These are phyloP conservation scores for Fusarium nygamai DNA, from an alignment of 2,329 filamentous ascomycete genomes.

Conservation along the genomic window DNA sequence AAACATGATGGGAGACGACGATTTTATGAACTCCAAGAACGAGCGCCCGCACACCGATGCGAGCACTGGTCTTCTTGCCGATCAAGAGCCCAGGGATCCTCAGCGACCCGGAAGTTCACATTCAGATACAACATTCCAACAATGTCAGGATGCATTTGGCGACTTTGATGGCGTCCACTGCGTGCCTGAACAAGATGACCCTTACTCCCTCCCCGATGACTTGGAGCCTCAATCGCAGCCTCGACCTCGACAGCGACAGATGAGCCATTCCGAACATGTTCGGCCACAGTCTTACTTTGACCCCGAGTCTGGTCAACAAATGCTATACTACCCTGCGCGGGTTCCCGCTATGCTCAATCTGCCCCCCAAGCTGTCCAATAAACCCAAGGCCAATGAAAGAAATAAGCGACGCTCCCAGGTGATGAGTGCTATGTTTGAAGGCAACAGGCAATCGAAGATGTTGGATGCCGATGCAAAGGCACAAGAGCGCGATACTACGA, in stretches of 20 bases:
- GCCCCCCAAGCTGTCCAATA: conserved; percentile 84
- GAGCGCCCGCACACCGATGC: conserved; percentile 14
- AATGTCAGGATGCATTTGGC: conserved; percentile 74
- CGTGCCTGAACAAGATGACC: conserved; percentile 60
- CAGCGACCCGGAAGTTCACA: conserved; percentile 56
- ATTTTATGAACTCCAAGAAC: conserved; percentile 27
- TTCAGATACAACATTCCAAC: conserved; percentile 70
- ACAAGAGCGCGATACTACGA: conserved; percentile 26
- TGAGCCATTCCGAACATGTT: conserved; percentile 41
- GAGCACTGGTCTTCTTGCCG: conserved; percentile 12
- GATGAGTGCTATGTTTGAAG: conserved; percentile 66
- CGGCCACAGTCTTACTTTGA: conserved; percentile 69
- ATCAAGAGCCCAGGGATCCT: conserved; percentile 31
- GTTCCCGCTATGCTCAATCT: conserved; percentile 94
- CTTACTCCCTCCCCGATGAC: conserved; percentile 28
- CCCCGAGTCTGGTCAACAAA: conserved; percentile 75
- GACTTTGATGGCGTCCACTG: conserved; percentile 87
- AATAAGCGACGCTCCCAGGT: conserved; percentile 80
- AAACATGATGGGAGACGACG: conserved; percentile 46
- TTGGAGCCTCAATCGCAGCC: conserved; percentile 28
- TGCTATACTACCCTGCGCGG: conserved; percentile 95
- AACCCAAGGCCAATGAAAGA: conserved; percentile 69
- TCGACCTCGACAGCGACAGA: conserved; percentile 40
- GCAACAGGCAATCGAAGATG: conserved; percentile 38
- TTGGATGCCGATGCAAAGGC: conserved; percentile 16